Evolutionary conservation across 1,284 basidiomycete genomes (phyloP).

Genomic region (Malassezia slooffiae): DNA sequence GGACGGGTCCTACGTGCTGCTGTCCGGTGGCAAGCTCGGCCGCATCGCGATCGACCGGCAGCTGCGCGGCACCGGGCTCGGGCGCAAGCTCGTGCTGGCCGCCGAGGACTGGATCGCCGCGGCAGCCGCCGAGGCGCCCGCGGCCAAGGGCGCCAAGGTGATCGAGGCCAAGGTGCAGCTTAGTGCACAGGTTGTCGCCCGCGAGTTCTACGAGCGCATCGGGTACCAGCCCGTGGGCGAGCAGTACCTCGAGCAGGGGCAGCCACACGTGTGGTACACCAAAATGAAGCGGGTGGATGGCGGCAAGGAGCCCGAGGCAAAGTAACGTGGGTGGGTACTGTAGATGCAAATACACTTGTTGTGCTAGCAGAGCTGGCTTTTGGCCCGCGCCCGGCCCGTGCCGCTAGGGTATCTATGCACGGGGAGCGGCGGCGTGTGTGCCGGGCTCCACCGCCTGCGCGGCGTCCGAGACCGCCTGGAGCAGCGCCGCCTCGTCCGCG

Average conservation of each 20-base stretch:
- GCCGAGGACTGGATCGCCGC: conserved; percentile 10
- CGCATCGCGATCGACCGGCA: conserved; percentile 3
- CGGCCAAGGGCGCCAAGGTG: background rate
- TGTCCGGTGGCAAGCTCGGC: conserved; percentile 13
- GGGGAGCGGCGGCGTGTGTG: too few relatives aligned
- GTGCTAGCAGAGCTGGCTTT: too few relatives aligned
- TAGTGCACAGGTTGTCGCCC: conserved; percentile 4
- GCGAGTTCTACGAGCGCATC: conserved; percentile 10
- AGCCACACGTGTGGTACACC: conserved; percentile 8
- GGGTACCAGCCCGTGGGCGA: conserved; percentile 3
- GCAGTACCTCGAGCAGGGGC: conserved; percentile 10
- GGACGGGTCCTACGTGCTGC: background rate
- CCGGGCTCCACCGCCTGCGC: too few relatives aligned
- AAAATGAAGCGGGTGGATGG: background rate
- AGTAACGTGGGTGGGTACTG: too few relatives aligned
- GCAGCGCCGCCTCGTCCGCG: too few relatives aligned
- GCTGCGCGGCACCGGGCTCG: conserved; percentile 7
- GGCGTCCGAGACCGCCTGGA: too few relatives aligned
- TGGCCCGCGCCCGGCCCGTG: too few relatives aligned
- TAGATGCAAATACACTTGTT: too few relatives aligned
- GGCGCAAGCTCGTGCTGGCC: conserved; percentile 1
- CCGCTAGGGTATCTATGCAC: too few relatives aligned
- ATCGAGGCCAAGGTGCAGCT: conserved; percentile 4
- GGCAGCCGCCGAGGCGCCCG: background rate
- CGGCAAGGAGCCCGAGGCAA: too few relatives aligned